Conservation (phyloP, 768 basidiomycete genomes). For the Termitomyces sp. region DNA sequence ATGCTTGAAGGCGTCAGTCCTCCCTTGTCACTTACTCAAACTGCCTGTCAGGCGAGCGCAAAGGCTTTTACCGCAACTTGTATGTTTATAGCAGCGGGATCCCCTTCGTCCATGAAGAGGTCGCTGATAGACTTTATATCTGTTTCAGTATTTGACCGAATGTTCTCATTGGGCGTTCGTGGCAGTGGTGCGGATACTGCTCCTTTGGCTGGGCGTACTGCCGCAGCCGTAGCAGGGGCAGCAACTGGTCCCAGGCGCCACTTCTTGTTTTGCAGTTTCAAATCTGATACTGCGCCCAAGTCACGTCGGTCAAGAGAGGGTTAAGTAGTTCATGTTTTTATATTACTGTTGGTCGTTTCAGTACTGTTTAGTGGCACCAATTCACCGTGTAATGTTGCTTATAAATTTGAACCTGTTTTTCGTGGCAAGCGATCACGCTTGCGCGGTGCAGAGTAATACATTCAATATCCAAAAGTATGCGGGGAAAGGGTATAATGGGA, state of each 20-base stretch:
- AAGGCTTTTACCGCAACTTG: conserved; percentile 85
- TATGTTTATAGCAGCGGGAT: conserved; percentile 27
- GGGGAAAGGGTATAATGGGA: conserved; percentile 10
- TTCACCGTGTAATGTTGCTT: not conserved
- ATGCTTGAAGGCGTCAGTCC: conserved; percentile 90
- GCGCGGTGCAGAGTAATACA: conserved; percentile 11
- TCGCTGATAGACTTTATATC: not conserved
- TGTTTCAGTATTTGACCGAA: conserved; percentile 75
- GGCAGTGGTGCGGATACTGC: conserved; percentile 64
- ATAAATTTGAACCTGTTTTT: not conserved
- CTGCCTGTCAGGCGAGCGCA: conserved; percentile 84
- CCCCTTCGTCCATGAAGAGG: not conserved
- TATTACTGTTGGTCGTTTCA: not conserved
- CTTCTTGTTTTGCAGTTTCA: conserved; percentile 78
- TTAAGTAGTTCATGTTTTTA: not conserved
- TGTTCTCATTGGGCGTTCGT: conserved; percentile 86
- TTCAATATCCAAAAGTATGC: conserved; percentile 12
- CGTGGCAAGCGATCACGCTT: conserved; percentile 8
- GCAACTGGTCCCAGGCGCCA: conserved; percentile 72
- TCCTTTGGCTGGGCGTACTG: conserved; percentile 56
- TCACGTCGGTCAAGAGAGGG: conserved; percentile 23
- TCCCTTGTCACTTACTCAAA: conserved; percentile 78
- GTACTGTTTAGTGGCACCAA: not conserved
- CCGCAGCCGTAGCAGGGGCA: conserved; percentile 57
- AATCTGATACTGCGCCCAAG: conserved; percentile 45